A percentile compares a stretch with the other conserved stretches of the same genome.
Evolutionary conservation across 2,329 filamentous ascomycete species (phyloP).

Genomic region (Diplodia scrobiculata): DNA sequence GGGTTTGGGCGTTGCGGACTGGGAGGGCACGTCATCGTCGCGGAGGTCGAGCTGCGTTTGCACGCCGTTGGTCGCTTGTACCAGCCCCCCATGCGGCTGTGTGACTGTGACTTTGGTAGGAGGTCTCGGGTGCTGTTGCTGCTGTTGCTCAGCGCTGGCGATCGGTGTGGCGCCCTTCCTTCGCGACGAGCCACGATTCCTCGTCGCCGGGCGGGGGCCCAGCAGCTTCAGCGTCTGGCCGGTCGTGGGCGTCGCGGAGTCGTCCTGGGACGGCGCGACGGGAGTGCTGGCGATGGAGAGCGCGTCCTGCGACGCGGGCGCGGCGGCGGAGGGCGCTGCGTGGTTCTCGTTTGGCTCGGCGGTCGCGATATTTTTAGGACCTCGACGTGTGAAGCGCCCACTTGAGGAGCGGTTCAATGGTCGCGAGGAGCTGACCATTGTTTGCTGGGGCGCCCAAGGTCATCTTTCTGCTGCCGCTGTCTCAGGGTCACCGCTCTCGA

Average conservation of each 20-base stretch:
- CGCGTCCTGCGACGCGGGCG: conserved; percentile 32
- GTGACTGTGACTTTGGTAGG: conserved; percentile 49
- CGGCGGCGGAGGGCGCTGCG: conserved; percentile 36
- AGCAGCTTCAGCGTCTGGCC: conserved; percentile 27
- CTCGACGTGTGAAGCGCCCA: conserved; percentile 41
- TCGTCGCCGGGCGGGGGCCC: conserved; percentile 26
- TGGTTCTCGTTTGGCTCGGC: conserved; percentile 35
- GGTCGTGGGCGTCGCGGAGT: conserved; percentile 17
- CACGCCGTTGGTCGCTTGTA: conserved; percentile 50
- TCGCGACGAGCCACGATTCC: conserved; percentile 29
- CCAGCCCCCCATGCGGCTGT: conserved; percentile 47
- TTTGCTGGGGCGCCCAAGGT: conserved; percentile 31
- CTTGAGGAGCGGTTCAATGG: conserved; percentile 36
- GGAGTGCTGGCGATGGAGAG: conserved; percentile 26
- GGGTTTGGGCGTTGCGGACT: conserved; percentile 39
- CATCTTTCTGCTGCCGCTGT: conserved; percentile 29
- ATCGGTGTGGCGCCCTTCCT: conserved; percentile 27
- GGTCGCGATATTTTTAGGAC: conserved; percentile 33
- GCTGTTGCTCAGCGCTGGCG: conserved; percentile 29
- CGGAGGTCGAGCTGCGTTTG: conserved; percentile 40
- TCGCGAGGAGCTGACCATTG: conserved; percentile 39
- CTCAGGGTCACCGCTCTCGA: conserved; percentile 29
- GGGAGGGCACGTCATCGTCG: conserved; percentile 41
- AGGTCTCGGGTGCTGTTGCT: conserved; percentile 37
- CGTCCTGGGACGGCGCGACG: conserved; percentile 21